A percentile compares a stretch with the other conserved stretches of the same genome.
These are phyloP conservation scores for Penicillium pulvis DNA, from an alignment of 495 filamentous ascomycete species.

Conservation along the genomic window DNA sequence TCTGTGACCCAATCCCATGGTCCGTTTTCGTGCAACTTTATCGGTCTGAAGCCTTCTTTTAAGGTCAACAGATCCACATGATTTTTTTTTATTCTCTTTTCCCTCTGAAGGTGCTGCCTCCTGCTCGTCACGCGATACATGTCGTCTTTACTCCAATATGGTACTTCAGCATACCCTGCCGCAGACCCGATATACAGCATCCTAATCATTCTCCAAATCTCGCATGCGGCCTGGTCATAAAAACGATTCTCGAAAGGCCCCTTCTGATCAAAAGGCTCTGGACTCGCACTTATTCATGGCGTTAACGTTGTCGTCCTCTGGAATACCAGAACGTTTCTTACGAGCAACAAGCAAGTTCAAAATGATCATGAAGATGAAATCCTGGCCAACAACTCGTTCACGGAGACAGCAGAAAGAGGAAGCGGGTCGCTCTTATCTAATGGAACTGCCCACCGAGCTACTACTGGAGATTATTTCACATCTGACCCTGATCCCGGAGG, in stretches of 20 bases:
- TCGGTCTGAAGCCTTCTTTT: conserved; percentile 19
- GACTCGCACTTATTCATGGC: conserved; percentile 20
- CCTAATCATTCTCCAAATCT: conserved; percentile 8
- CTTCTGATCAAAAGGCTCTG: neutral
- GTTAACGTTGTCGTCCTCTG: conserved; percentile 20
- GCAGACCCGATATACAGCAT: conserved; percentile 5
- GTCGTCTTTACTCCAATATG: conserved; percentile 20
- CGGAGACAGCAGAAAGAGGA: conserved; percentile 22
- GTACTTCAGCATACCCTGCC: conserved; percentile 13
- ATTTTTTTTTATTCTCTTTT: conserved; percentile 1
- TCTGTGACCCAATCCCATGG: conserved; percentile 43
- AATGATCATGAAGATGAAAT: conserved; percentile 34
- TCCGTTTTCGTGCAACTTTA: conserved; percentile 43
- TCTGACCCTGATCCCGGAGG: conserved; percentile 40
- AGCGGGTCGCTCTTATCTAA: conserved; percentile 34
- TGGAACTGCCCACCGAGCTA: conserved; percentile 49
- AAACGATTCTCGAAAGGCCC: neutral
- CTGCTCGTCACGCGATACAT: conserved; percentile 24
- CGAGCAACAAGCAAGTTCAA: conserved; percentile 40
- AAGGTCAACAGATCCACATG: conserved; percentile 37
- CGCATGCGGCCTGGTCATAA: conserved; percentile 19
- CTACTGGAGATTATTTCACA: conserved; percentile 46
- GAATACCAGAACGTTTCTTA: conserved; percentile 34
- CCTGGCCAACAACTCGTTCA: conserved; percentile 27
- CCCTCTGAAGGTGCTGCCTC: conserved; percentile 15